Evolutionary conservation across 2,329 filamentous ascomycete species (phyloP), one percentile per base, ranked within the genome.

Genomic region (Sporothrix mexicana): DNA sequence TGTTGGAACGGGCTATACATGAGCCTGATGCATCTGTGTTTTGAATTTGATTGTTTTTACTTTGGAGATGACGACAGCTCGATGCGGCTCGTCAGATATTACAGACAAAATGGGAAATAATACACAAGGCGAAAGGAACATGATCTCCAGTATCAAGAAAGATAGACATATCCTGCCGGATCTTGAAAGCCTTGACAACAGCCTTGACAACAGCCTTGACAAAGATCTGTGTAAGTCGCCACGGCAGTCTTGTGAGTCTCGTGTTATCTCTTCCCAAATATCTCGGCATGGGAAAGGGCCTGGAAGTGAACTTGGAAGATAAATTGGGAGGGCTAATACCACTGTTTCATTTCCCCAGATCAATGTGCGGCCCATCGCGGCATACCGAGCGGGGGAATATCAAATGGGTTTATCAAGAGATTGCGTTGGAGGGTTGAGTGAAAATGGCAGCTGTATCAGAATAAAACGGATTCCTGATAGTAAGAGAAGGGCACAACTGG

Each of bases 351-450:
- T 41, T 69, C 66, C 66, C 47, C 49, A 69, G 66, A 55, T 55
- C 30, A 41, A 69, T 69, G 25, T 55, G 7, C 49, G 17, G 15
- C 17, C 49, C 66, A 69, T 55, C 47, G 41, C 66, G 66, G 49
- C 47, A 55, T 69, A 43, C 66, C 49, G 49, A 47, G 66, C 49
- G 25, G 66, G 43, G 49, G 47, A 20, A 45, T 64, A 43, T 1
- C 15, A 13, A 45, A n/a, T 45, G 25, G 17, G 1, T 17, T 61
- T 3, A 15, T 17, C 3, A 17, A 49, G 51, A 55, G n/a, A 25
- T 2, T 12, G 13, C 2, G 13, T 23, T 7, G 43, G 43, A 67
- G 45, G 64, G 64, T 51, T 49, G 64, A 20, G 64, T 67, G 64
- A 51, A 13, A 10, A 20, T 15, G 57, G 12, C 57, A 30, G 53